phyloP scores from a whole-genome alignment of 1,284 basidiomycete species.

The Cryptococcus deneoformans region DNA sequence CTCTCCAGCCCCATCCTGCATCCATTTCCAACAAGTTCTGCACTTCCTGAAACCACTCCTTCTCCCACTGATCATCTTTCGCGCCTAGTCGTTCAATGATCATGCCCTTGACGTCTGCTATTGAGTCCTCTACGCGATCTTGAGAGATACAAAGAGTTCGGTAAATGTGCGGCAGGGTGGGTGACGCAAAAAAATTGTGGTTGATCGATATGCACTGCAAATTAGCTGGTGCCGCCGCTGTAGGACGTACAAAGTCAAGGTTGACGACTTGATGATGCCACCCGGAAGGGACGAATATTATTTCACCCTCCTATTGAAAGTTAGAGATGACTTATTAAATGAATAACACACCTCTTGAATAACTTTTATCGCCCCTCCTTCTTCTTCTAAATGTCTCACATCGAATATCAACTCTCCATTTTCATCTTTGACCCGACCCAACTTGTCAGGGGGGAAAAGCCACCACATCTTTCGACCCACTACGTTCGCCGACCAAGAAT shows the following conservation, averaged over 20 bases:
- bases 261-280: slow-evolving; percentile 52
- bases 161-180: slow-evolving; percentile 53
- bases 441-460: slow-evolving; percentile 51
- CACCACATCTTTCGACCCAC: slow-evolving; percentile 57
- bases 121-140: slow-evolving; percentile 47
- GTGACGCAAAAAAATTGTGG: slow-evolving; percentile 55
- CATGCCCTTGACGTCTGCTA: slow-evolving; percentile 52
- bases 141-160: slow-evolving; percentile 47
- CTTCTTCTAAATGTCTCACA: slow-evolving; percentile 40
- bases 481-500: slow-evolving; percentile 59
- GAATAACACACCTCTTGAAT: slow-evolving; percentile 33
- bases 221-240: not conserved
- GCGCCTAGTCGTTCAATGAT: slow-evolving; percentile 30
- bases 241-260: slow-evolving; percentile 34
- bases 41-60: slow-evolving; percentile 52
- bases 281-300: slow-evolving; percentile 53
- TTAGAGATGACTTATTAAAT: slow-evolving; percentile 12
- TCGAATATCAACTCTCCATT: slow-evolving; percentile 40
- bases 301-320: slow-evolving; percentile 42
- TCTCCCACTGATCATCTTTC: slow-evolving; percentile 40
- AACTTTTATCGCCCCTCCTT: slow-evolving; percentile 31
- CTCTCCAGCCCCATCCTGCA: slow-evolving; percentile 53
- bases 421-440: slow-evolving; percentile 21
- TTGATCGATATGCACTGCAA: slow-evolving; percentile 52
- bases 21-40: slow-evolving; percentile 51